Conservation (phyloP, 208 protist genomes). For the Wallacemonas sp. region DNA sequence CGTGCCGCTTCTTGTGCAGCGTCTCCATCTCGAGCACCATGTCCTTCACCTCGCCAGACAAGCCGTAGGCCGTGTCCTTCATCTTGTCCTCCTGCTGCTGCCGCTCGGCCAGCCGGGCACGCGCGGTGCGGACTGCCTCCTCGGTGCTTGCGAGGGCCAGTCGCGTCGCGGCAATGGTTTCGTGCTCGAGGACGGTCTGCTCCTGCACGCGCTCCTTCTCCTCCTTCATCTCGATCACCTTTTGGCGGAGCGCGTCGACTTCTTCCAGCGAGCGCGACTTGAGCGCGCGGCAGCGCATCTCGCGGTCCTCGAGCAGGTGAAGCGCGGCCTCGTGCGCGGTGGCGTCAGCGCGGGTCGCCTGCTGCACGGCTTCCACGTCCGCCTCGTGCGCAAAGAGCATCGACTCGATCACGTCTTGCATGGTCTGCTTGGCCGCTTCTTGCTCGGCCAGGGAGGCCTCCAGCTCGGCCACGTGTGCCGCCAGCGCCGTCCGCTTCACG, state of each 20-base stretch:
- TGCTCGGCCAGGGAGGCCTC: constrained; percentile 17
- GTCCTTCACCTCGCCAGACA: constrained; percentile 72
- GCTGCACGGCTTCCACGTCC: constrained; percentile 14
- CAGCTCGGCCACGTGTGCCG: neutral
- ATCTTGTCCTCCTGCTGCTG: constrained; percentile 54
- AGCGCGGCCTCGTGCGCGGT: constrained; percentile 12
- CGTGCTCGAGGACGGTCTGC: constrained; percentile 60
- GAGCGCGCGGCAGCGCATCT: constrained; percentile 35
- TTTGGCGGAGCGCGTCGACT: constrained; percentile 25
- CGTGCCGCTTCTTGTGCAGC: constrained; percentile 28
- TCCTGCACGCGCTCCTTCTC: constrained; percentile 48
- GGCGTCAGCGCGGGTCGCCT: constrained; percentile 20
- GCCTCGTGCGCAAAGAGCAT: constrained; percentile 18
- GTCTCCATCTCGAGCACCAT: constrained; percentile 64
- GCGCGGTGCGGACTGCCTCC: constrained; percentile 20
- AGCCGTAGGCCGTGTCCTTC: constrained; percentile 66
- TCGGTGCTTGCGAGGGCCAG: constrained; percentile 23
- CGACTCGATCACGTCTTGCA: constrained; percentile 20
- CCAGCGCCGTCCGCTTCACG: constrained; percentile 20
- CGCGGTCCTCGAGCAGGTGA: constrained; percentile 26
- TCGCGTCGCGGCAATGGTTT: constrained; percentile 10
- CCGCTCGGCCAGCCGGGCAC: constrained; percentile 23
- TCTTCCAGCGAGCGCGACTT: constrained; percentile 43
- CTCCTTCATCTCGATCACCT: constrained; percentile 23
- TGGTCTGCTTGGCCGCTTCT: constrained; percentile 11